Percentiles rank a stretch among this genome's conserved stretches.
Evolutionary conservation across 352 stramenopile species (phyloP).

Genomic region (Phytophthora chlamydospora): DNA sequence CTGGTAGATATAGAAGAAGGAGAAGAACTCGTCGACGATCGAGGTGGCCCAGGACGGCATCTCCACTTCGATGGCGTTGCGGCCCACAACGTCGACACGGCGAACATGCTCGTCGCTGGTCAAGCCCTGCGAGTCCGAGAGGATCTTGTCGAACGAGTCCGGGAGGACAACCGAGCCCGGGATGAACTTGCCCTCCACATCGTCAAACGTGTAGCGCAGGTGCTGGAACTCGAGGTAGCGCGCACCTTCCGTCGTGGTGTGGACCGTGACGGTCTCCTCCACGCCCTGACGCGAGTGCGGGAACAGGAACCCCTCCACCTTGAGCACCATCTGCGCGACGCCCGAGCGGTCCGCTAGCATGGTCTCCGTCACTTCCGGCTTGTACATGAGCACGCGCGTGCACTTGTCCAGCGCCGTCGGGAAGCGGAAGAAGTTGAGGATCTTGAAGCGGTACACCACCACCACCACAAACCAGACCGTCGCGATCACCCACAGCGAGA

Average conservation of each 20-base stretch:
- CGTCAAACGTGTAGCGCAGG: conserved; percentile 64
- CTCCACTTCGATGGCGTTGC: conserved; percentile 67
- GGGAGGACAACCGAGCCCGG: conserved; percentile 54
- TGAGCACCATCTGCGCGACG: conserved; percentile 57
- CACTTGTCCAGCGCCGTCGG: conserved; percentile 46
- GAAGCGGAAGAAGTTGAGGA: conserved; percentile 73
- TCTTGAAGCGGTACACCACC: conserved; percentile 46
- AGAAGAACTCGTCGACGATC: conserved; percentile 70
- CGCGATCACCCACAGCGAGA: conserved; percentile 60
- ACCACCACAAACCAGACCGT: conserved; percentile 57
- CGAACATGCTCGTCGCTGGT: conserved; percentile 40
- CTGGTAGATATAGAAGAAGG: conserved; percentile 85
- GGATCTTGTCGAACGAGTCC: conserved; percentile 55
- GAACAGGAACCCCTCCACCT: conserved; percentile 57
- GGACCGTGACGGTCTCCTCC: conserved; percentile 59
- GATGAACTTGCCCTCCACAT: conserved; percentile 53
- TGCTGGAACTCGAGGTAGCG: conserved; percentile 68
- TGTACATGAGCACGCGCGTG: conserved; percentile 65
- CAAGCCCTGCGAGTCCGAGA: conserved; percentile 55
- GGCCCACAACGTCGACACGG: conserved; percentile 55
- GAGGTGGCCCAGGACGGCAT: conserved; percentile 62
- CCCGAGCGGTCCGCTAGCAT: conserved; percentile 67
- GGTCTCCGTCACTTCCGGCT: conserved; percentile 59
- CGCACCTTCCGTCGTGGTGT: conserved; percentile 38
- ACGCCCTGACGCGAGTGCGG: conserved; percentile 47